Conservation (phyloP, 768 basidiomycete species). For the Lactifluus rugatus region DNA sequence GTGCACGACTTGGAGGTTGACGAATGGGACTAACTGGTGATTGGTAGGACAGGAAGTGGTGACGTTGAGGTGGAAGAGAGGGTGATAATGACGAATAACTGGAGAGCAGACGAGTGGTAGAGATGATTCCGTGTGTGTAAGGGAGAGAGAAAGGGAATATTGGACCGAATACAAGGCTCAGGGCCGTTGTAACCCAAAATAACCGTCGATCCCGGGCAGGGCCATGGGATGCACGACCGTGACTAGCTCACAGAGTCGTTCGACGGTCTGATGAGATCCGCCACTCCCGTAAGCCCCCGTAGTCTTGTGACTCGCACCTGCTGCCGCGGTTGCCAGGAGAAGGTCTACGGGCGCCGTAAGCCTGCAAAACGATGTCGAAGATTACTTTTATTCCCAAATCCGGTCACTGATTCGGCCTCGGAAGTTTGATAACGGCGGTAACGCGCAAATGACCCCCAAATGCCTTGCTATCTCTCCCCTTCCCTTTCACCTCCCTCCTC, state of each 20-base stretch:
- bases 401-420: slow-evolving; percentile 9
- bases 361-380: background rate
- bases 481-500: background rate
- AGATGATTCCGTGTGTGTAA: background rate
- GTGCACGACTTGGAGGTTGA: background rate
- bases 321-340: slow-evolving; percentile 7
- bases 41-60: too few relatives aligned
- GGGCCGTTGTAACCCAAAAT: background rate
- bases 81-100: too few relatives aligned
- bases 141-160: background rate
- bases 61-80: too few relatives aligned
- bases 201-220: slow-evolving; percentile 8
- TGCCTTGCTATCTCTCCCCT: background rate
- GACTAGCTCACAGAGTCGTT: too few relatives aligned
- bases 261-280: background rate
- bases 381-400: background rate
- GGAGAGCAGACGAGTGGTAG: too few relatives aligned
- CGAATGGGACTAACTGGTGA: too few relatives aligned
- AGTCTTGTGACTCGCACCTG: slow-evolving; percentile 3
- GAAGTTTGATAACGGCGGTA: slow-evolving; percentile 13
- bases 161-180: background rate
- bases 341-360: background rate
- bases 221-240: too few relatives aligned
- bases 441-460: background rate
- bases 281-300: background rate